Base-by-base conservation (phyloP, 2,329 filamentous ascomycete genomes). In the Aspergillus ruber region DNA sequence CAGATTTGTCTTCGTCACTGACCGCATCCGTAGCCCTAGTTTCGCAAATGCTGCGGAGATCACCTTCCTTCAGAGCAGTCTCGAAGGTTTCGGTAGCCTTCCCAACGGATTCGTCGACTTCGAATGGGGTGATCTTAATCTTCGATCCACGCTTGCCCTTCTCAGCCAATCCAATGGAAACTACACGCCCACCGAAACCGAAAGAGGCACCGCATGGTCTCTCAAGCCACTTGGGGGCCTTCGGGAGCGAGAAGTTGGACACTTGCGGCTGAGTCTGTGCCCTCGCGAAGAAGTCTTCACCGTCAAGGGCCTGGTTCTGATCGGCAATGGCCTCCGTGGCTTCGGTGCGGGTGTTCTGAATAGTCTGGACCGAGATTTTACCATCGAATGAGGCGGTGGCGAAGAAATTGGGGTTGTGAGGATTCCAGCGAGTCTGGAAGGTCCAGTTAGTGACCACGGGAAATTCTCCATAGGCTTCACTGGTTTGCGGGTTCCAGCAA, bases 401-500 rank as follows among this genome's bases (percentile, higher is more conserved):
- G 43, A 91, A 88, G 49, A 98, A 77, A 63, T 84, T 88, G 9
- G 93, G 91, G 68, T 98, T 95, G 57, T 88, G 84, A 25, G 93
- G 93, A 67, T 95, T 90, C 79, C 94, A 97, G 52, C 85, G 82
- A 4, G 93, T 95, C 65, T 91, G 84, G 75, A 98, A 98, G 5
- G 90, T 95, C 91, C 93, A 98, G 70, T 97, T 98, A n/a, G 91
- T 96, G 46, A 95, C 90, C 60, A 96, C 89, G 4, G 91, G 90
- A 63, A 97, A 91, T 70, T 97, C 91, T 55, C 94, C 93, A 54
- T 90, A 86, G 10, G 81, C 78, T 64, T 93, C 83, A 45, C 91
- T 91, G 2, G 86, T 95, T 62, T 93, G 87, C 1, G 93, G 89
- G 68, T 97, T 97, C 93, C 94, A 98, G 51, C 93, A 84, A 51